These are phyloP conservation scores for Tuber umbilicatum DNA, from an alignment of 495 filamentous ascomycete genomes.

Conservation along the genomic window DNA sequence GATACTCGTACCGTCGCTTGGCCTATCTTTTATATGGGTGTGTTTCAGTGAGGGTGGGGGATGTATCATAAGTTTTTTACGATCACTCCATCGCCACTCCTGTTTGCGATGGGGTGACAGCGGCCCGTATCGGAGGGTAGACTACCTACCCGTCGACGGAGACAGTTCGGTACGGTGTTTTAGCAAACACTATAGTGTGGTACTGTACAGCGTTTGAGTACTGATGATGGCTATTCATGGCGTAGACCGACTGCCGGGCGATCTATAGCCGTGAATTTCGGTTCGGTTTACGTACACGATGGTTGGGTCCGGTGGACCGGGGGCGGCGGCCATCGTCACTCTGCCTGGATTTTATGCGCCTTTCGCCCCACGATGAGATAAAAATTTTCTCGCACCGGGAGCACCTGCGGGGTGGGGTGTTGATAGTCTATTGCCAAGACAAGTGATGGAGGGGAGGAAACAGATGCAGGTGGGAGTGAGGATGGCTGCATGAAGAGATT, in stretches of 20 bases:
- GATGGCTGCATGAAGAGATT: background rate
- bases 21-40: background rate
- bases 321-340: background rate
- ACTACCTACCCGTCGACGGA: background rate
- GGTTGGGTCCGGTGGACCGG: background rate
- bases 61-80: background rate
- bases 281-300: background rate
- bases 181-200: background rate
- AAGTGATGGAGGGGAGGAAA: conserved; percentile 8
- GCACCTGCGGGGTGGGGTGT: background rate
- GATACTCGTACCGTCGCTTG: background rate
- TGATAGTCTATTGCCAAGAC: conserved; percentile 21
- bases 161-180: background rate
- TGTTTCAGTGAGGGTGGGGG: background rate
- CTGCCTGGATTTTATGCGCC: background rate
- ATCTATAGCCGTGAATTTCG: background rate
- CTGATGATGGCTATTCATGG: background rate
- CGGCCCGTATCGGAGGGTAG: background rate
- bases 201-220: background rate
- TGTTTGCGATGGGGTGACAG: background rate
- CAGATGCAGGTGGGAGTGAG: background rate
- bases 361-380: conserved; percentile 28
- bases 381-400: conserved; percentile 27
- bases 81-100: background rate
- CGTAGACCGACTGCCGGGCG: background rate